These are phyloP conservation scores for Candida coleopterorum DNA, from an alignment of 805 yeast species.

Conservation along the genomic window DNA sequence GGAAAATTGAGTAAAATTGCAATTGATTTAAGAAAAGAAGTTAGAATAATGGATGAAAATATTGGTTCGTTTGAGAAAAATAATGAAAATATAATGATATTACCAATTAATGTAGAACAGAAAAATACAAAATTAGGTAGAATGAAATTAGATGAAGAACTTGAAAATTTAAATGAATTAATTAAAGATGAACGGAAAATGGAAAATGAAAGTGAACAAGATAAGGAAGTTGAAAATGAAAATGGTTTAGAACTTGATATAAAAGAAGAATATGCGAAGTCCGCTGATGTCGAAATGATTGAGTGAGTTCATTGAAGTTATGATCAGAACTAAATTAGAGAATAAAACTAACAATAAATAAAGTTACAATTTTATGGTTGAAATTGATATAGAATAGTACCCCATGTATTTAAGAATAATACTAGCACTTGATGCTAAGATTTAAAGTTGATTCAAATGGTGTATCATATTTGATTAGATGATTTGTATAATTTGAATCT, in stretches of 20 bases:
- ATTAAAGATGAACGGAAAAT: conserved; percentile 11
- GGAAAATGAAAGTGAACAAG: not conserved
- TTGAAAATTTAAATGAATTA: conserved; percentile 18
- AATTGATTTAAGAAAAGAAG: conserved; percentile 58
- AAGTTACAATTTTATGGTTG: too few species aligned
- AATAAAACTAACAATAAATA: too few species aligned
- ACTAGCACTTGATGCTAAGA: too few species aligned
- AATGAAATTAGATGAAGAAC: conserved; percentile 48
- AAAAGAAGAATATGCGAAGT: not conserved
- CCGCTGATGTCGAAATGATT: not conserved
- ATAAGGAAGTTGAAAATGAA: conserved; percentile 1
- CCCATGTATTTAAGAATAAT: too few species aligned
- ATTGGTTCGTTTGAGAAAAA: conserved; percentile 44
- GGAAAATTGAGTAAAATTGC: conserved; percentile 54
- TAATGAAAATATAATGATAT: conserved; percentile 44
- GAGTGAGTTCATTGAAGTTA: too few species aligned
- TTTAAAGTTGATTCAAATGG: too few species aligned
- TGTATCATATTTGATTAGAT: too few species aligned
- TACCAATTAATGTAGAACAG: conserved; percentile 66
- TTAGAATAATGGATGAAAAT: conserved; percentile 58
- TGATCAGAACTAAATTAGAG: too few species aligned
- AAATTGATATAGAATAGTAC: too few species aligned
- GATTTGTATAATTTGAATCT: too few species aligned
- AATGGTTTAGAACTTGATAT: too few species aligned
- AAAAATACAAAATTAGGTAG: conserved; percentile 67